Evolutionary conservation across 78 protist species (phyloP).

Genomic region (Protostelium mycophagum): DNA sequence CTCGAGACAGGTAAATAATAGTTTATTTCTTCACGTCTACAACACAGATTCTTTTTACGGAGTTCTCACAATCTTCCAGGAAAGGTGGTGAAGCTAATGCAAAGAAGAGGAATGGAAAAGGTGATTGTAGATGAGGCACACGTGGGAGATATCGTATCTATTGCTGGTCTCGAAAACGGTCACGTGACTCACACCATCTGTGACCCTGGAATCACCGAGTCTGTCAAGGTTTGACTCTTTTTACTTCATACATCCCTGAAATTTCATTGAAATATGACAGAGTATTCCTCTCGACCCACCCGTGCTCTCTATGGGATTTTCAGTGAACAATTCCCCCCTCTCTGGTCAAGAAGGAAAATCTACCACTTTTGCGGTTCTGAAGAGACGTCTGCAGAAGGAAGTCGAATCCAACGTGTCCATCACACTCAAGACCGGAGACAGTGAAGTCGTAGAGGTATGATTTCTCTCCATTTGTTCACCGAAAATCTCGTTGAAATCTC

Average conservation of each 20-base stretch:
- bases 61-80: not conserved
- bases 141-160: constrained; percentile 87
- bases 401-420: constrained; percentile 78
- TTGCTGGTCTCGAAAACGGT: constrained; percentile 63
- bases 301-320: constrained; percentile 69
- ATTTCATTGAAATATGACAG: constrained; percentile 10
- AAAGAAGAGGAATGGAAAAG: constrained; percentile 57
- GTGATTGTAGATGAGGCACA: constrained; percentile 48
- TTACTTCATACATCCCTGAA: not conserved
- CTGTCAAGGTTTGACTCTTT: constrained; percentile 14
- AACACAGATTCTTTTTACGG: not conserved
- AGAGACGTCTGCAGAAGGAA: constrained; percentile 70
- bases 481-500: not conserved
- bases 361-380: constrained; percentile 46
- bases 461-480: no score
- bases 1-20: constrained; percentile 19
- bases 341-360: constrained; percentile 76
- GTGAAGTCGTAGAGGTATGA: constrained; percentile 56
- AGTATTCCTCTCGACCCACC: constrained; percentile 85
- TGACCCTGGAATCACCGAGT: constrained; percentile 17
- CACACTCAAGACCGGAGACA: constrained; percentile 15
- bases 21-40: constrained; percentile 4
- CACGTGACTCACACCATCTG: constrained; percentile 72
- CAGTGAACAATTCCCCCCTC: constrained; percentile 74
- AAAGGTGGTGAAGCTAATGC: constrained; percentile 61